phyloP scores from a whole-genome alignment of 2,329 filamentous ascomycete genomes.

The Talaromyces sp. region DNA sequence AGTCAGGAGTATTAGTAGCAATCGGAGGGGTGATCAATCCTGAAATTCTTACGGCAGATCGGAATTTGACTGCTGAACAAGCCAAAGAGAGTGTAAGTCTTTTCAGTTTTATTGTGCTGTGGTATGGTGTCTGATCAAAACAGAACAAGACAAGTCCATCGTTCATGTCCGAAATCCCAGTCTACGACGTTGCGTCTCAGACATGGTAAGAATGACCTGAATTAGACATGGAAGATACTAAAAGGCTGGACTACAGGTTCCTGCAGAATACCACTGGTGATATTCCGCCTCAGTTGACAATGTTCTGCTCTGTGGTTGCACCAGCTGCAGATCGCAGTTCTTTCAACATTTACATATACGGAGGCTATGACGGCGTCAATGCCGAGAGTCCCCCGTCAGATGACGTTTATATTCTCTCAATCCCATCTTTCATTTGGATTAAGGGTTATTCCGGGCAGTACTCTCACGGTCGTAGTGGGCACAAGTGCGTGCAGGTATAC shows the following conservation, averaged over 20 bases:
- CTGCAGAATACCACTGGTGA: conserved; percentile 37
- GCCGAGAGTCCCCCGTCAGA: conserved; percentile 20
- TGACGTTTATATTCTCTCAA: conserved; percentile 28
- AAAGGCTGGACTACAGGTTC: conserved; percentile 24
- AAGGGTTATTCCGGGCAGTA: conserved; percentile 18
- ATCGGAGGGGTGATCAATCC: conserved; percentile 33
- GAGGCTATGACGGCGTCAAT: conserved; percentile 24
- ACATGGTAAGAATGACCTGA: conserved; percentile 17
- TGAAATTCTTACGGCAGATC: conserved; percentile 11
- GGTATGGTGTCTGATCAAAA: not conserved
- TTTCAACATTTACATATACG: conserved; percentile 30
- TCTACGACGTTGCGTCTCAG: conserved; percentile 31
- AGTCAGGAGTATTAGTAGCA: conserved; percentile 31
- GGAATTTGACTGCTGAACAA: conserved; percentile 6
- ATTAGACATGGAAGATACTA: not conserved
- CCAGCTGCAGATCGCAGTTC: conserved; percentile 33
- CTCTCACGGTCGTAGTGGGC: conserved; percentile 21
- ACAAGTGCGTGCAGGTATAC: conserved; percentile 34
- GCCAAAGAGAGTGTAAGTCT: conserved; percentile 15
- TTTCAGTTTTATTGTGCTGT: not conserved
- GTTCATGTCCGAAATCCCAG: conserved; percentile 32
- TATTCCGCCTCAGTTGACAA: conserved; percentile 27
- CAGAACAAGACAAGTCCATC: conserved; percentile 21
- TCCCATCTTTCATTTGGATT: conserved; percentile 30
- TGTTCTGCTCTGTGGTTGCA: conserved; percentile 39